Percentiles rank a stretch among this genome's conserved stretches.
Evolutionary conservation across 2,329 filamentous ascomycete genomes (phyloP).

Genomic region (Mycosphaerella arachidis): DNA sequence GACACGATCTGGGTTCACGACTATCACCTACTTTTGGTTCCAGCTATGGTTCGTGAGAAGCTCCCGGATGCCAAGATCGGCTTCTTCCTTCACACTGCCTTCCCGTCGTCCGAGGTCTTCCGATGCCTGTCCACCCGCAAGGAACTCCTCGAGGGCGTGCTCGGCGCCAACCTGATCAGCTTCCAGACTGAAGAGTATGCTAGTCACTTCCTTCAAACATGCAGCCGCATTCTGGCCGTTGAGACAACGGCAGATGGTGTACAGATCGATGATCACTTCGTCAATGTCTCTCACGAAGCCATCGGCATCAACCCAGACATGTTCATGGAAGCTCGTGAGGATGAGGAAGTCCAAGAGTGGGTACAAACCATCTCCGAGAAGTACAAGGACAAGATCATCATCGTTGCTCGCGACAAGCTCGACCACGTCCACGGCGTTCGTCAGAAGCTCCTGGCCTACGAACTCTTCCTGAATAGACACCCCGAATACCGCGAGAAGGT

Average conservation of each 20-base stretch:
- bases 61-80: constrained; percentile 91
- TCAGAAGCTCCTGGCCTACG: constrained; percentile 87
- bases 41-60: constrained; percentile 82
- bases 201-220: constrained; percentile 91
- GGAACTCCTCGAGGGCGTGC: constrained; percentile 83
- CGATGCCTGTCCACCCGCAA: constrained; percentile 82
- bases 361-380: constrained; percentile 73
- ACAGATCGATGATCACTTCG: constrained; percentile 86
- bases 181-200: constrained; percentile 94
- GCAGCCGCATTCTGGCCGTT: constrained; percentile 82
- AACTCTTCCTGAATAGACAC: constrained; percentile 90
- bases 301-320: constrained; percentile 87
- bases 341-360: constrained; percentile 72
- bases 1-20: constrained; percentile 95
- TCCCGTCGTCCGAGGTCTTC: constrained; percentile 94
- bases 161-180: constrained; percentile 85
- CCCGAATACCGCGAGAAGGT: constrained; percentile 83
- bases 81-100: constrained; percentile 91
- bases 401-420: constrained; percentile 90
- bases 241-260: constrained; percentile 85
- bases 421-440: constrained; percentile 88
- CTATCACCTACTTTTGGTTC: constrained; percentile 87
- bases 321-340: constrained; percentile 53
- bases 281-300: constrained; percentile 77
- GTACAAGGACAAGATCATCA: constrained; percentile 83